phyloP scores from a whole-genome alignment of 768 basidiomycete species.

The Russula earlei region DNA sequence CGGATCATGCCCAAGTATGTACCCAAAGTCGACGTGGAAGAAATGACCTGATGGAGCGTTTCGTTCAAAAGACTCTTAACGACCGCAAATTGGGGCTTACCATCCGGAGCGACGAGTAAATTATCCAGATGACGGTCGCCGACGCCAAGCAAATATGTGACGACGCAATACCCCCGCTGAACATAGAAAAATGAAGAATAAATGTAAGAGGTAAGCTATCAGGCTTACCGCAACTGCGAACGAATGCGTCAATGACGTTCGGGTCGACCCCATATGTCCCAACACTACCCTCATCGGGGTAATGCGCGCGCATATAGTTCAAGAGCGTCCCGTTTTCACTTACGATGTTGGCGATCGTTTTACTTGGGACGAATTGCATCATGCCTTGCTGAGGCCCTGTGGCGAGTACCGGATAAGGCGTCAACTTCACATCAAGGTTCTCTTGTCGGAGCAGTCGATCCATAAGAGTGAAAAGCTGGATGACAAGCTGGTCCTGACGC shows the following conservation, averaged over 20 bases:
- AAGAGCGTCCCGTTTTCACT: conserved; percentile 84
- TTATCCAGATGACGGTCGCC: conserved; percentile 98
- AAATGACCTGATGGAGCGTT: conserved; percentile 67
- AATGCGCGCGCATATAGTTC: conserved; percentile 75
- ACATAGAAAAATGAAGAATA: conserved; percentile 2
- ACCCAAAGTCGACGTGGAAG: conserved; percentile 99
- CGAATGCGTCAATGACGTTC: conserved; percentile 89
- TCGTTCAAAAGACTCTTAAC: too few species aligned
- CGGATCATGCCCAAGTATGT: conserved; percentile 94
- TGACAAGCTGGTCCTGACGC: conserved; percentile 95
- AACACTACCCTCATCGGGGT: conserved; percentile 91
- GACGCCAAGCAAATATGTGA: conserved; percentile 92
- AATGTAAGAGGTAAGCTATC: not conserved
- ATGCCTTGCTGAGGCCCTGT: conserved; percentile 90
- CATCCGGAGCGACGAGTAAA: conserved; percentile 84
- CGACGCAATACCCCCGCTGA: conserved; percentile 95
- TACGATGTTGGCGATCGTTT: conserved; percentile 90
- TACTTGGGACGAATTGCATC: conserved; percentile 93
- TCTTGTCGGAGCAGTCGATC: conserved; percentile 88
- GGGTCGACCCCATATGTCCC: conserved; percentile 93
- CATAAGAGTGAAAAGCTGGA: conserved; percentile 99
- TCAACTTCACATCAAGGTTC: conserved; percentile 87
- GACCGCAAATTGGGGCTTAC: conserved; percentile 31
- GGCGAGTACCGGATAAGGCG: conserved; percentile 87
- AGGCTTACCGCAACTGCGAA: conserved; percentile 87